Base-by-base conservation (phyloP, 805 yeast genomes). In the Wickerhamiella cacticola region DNA sequence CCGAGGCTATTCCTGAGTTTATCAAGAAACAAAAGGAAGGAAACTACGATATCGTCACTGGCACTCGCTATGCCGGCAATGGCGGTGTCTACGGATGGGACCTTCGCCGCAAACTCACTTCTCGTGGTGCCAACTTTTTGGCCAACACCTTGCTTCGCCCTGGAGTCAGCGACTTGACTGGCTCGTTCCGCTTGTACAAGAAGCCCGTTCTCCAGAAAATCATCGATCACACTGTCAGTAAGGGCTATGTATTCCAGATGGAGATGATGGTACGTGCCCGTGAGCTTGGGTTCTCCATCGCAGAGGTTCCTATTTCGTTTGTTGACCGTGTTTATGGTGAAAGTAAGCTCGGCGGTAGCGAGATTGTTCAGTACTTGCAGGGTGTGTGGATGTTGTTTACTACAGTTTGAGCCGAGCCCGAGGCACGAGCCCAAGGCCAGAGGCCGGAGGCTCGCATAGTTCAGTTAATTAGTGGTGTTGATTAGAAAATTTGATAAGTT, bases 41-140 rank as follows among this genome's bases (percentile, higher is more conserved):
- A 26, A 56, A 67, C 58, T 65, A 59, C 48, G 71, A 68, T 48
- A 67, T 68, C 45, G 72, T 68, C 22, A 66, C 70, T 21, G 72
- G 72, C 6, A 82, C 89, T 7, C 73, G 89, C 58, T 81, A 82
- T 57, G 81, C 82, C 9, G 88, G 88, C 13, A 70, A 81, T 56
- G 89, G 89, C 26, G 89, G 89, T 43, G 89, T 81, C 25, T 82
- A 73, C 59, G 89, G 89, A 44, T 81, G 89, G 89, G 87, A 82
- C 59, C 72, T 81, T 63, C 80, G 81, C 71, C 70, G 89, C 60
- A 81, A 81, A 61, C 69, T 82, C 60, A 82, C 80, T 43, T 78
- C 84, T 13, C 71, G 88, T 60, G 88, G 88, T 36, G 89, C 89
- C 59, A 81, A 81, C 65, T 80, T 82, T 65, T 68, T 82, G 56